Percentiles rank a stretch among this genome's conserved stretches.
phyloP scores from a whole-genome alignment of 108 stramenopile genomes.

The Cyclostephanos tholiformis region DNA sequence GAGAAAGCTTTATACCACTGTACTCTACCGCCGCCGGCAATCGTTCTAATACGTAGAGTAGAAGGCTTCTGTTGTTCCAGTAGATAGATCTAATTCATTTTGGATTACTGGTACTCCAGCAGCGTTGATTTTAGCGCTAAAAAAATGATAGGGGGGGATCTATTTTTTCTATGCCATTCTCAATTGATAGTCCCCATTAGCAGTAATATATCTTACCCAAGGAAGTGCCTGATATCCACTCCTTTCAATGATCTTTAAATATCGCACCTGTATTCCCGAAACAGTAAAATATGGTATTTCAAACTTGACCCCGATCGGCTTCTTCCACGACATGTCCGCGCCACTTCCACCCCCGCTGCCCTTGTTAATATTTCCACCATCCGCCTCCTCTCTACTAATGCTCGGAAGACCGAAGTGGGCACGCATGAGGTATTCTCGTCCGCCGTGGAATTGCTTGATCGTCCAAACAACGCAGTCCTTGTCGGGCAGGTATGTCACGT shows the following conservation, averaged over 20 bases:
- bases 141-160: neutral
- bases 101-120: neutral
- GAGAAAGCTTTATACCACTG: too few species aligned
- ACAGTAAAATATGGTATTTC: conserved; percentile 99
- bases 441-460: conserved; percentile 96
- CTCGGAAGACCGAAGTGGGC: conserved; percentile 99
- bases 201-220: conserved; percentile 99
- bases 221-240: conserved; percentile 99
- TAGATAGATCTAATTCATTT: conserved; percentile 1
- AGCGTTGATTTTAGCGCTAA: neutral
- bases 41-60: too few species aligned
- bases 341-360: conserved; percentile 60
- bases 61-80: neutral
- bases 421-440: conserved; percentile 96
- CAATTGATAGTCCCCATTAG: conserved; percentile 97
- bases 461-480: conserved; percentile 97
- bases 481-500: conserved; percentile 97
- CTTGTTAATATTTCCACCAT: conserved; percentile 39
- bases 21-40: too few species aligned
- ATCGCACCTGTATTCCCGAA: conserved; percentile 98
- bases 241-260: conserved; percentile 99
- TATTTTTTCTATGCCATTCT: conserved; percentile 85
- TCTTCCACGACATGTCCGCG: conserved; percentile 85
- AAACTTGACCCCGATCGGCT: conserved; percentile 95
- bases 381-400: conserved; percentile 86